A percentile compares a stretch with the other conserved stretches of the same genome.
These are phyloP conservation scores for Rugonectria rugulosa DNA, from an alignment of 2,329 filamentous ascomycete species.

Conservation along the genomic window DNA sequence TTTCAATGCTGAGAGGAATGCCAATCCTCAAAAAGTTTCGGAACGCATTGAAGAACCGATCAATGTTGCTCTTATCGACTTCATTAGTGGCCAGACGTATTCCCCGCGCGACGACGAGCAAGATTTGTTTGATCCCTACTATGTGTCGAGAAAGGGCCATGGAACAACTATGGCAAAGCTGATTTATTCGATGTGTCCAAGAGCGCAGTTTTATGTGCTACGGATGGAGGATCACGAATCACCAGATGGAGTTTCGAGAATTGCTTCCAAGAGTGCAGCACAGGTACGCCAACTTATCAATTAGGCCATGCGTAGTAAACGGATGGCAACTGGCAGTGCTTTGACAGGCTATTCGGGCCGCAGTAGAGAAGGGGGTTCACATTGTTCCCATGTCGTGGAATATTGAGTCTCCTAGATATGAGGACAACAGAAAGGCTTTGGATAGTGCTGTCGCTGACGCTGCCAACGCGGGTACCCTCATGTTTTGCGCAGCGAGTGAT, in stretches of 20 bases:
- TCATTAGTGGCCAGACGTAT: constrained; percentile 40
- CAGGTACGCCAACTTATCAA: background rate
- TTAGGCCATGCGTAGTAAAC: too few species aligned
- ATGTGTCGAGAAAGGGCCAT: constrained; percentile 38
- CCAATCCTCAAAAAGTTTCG: background rate
- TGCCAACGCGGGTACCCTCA: constrained; percentile 42
- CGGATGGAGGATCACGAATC: constrained; percentile 5
- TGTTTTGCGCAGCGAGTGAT: constrained; percentile 49
- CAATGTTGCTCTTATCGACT: constrained; percentile 48
- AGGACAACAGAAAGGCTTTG: background rate
- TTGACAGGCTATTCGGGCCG: constrained; percentile 41
- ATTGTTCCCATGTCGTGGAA: constrained; percentile 51
- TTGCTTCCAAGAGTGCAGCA: constrained; percentile 10
- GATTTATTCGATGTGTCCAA: constrained; percentile 36
- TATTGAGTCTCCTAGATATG: constrained; percentile 38
- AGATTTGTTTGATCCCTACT: constrained; percentile 27
- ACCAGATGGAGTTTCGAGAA: background rate
- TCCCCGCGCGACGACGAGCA: constrained; percentile 8
- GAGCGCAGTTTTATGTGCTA: constrained; percentile 26
- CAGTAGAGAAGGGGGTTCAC: constrained; percentile 40
- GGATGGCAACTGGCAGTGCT: too few species aligned
- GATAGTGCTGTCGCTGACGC: constrained; percentile 31
- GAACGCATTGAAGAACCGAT: constrained; percentile 33
- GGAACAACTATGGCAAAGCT: constrained; percentile 41
- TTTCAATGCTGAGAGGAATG: constrained; percentile 28